Evolutionary conservation across 371 early-diverging fungal species (phyloP).

Genomic region (Apophysomyces trapeziformis): DNA sequence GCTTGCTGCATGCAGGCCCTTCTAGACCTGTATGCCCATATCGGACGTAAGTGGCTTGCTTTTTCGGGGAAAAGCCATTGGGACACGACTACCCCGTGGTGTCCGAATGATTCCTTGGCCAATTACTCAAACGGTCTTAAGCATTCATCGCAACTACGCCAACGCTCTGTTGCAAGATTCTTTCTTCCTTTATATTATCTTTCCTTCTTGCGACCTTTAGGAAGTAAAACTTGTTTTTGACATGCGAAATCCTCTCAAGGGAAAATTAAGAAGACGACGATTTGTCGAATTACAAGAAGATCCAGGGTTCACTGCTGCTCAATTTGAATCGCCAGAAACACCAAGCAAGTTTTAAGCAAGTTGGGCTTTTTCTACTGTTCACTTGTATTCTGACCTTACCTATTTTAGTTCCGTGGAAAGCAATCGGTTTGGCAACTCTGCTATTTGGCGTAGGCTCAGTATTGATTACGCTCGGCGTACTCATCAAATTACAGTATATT

Average conservation of each 20-base stretch:
- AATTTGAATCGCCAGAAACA: slow-evolving; percentile 50
- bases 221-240: background rate
- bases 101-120: too few species aligned
- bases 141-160: too few species aligned
- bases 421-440: slow-evolving; percentile 58
- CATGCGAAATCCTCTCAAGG: slow-evolving; percentile 50
- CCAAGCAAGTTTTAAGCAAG: slow-evolving; percentile 29
- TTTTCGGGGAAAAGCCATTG: too few species aligned
- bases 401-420: slow-evolving; percentile 65
- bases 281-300: slow-evolving; percentile 56
- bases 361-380: background rate
- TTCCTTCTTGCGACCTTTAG: too few species aligned
- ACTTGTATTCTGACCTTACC: background rate
- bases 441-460: slow-evolving; percentile 54
- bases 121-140: too few species aligned
- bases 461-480: slow-evolving; percentile 59
- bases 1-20: too few species aligned
- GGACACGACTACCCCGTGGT: too few species aligned
- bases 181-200: too few species aligned
- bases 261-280: slow-evolving; percentile 38
- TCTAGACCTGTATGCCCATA: too few species aligned
- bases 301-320: slow-evolving; percentile 55
- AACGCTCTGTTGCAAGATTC: too few species aligned
- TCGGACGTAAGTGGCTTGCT: too few species aligned
- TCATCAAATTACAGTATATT: slow-evolving; percentile 59